Evolutionary conservation across 352 stramenopile genomes (phyloP), one percentile per base, ranked within the genome.

Genomic region (Pythium brassicae): DNA sequence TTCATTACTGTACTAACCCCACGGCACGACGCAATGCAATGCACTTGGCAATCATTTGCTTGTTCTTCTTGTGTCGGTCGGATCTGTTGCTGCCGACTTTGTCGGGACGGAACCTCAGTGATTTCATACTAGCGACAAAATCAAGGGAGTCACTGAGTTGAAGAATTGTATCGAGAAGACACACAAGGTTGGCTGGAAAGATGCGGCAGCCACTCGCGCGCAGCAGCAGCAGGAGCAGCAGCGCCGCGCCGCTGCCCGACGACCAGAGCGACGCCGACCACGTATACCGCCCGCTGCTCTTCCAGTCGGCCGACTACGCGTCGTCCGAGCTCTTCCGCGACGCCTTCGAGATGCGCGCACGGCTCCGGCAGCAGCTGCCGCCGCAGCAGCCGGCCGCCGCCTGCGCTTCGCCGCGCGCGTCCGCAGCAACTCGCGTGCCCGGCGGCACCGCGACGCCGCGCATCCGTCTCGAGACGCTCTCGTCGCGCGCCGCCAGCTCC

Each of bases 381-480:
- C 53, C 10, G 27, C 26, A 35, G 15, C 32, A 12, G n/a, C 14
- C n/a, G 20, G 17, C 63, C 59, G 7, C 61, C 63, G 19, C 62
- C 62, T 48, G 63, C 74, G 25, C 52, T 62, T 37, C 32, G 32
- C 32, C 32, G 5, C 6, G 32, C 14, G 6, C 32, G 32, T 37
- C 32, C 32, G 14, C 32, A 37, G 32, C 6, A 11, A 37, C 2
- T 37, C 2, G 32, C 32, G 14, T 49, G 40, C 25, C 26, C 22
- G 17, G 43, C n/a, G 35, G 49, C 26, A 14, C 48, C 4, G 19
- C 45, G 25, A 51, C 86, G 32, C 72, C 84, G 53, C 70, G 76
- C 49, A 89, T 94, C 61, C 82, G 84, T 42, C 57, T 94, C 9
- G 84, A 94, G 63, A 94, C 84, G 35, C 57, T 94, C 17, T 87